Evolutionary conservation across 257 asterid species (phyloP).

Genomic region (Marsdenia floribunda): DNA sequence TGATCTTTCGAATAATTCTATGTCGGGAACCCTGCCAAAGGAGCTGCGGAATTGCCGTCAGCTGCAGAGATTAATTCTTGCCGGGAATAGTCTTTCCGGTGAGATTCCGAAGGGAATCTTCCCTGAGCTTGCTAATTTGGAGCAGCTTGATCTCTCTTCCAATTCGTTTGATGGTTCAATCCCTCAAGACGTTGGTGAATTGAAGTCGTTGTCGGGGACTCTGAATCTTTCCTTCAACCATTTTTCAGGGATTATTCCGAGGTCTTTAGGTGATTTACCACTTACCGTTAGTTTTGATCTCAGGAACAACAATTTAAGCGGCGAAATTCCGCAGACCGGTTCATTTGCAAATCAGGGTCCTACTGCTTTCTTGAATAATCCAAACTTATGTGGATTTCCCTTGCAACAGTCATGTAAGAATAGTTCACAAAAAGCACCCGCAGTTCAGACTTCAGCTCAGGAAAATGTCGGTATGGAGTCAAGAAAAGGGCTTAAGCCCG

Average conservation of each 20-base stretch:
- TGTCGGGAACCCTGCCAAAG: constrained; percentile 62
- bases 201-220: constrained; percentile 76
- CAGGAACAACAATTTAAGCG: constrained; percentile 62
- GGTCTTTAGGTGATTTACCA: constrained; percentile 65
- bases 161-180: constrained; percentile 63
- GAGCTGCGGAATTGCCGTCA: constrained; percentile 71
- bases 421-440: constrained; percentile 33
- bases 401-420: constrained; percentile 61
- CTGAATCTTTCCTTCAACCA: constrained; percentile 75
- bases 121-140: constrained; percentile 71
- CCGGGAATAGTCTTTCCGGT: constrained; percentile 59
- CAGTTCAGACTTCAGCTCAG: constrained; percentile 26
- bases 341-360: constrained; percentile 95
- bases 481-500: constrained; percentile 63
- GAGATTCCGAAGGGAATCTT: constrained; percentile 63
- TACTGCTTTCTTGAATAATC: constrained; percentile 75
- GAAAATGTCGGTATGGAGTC: constrained; percentile 23
- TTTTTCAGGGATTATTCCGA: constrained; percentile 64
- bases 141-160: constrained; percentile 71
- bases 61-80: constrained; percentile 63
- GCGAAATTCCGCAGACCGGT: constrained; percentile 90
- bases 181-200: constrained; percentile 76
- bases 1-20: constrained; percentile 66
- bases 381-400: constrained; percentile 91
- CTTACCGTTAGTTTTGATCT: constrained; percentile 88